Evolutionary conservation across 768 basidiomycete genomes (phyloP).

Genomic region (Panellus pusillus): DNA sequence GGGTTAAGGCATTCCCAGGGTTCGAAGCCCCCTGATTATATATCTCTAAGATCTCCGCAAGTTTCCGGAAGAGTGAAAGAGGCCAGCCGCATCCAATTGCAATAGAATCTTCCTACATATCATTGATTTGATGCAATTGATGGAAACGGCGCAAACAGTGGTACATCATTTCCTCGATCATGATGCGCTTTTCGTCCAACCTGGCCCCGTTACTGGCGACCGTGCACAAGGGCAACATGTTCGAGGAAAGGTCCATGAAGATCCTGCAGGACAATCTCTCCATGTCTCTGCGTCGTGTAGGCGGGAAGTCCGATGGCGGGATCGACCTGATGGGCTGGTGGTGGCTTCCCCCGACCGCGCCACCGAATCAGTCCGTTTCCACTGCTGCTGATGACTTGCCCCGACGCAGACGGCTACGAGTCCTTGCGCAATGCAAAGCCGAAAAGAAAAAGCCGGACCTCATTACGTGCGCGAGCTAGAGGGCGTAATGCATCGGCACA

Average conservation of each 20-base stretch:
- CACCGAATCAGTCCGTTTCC: conserved; percentile 2
- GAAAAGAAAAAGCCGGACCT: conserved; percentile 78
- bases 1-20: too few relatives aligned
- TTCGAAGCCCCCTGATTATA: too few relatives aligned
- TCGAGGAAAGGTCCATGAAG: conserved; percentile 67
- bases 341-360: conserved; percentile 62
- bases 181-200: neutral
- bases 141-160: too few relatives aligned
- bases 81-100: too few relatives aligned
- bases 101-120: too few relatives aligned
- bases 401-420: conserved; percentile 57
- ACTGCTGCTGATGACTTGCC: neutral
- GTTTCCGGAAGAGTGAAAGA: too few relatives aligned
- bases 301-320: conserved; percentile 88
- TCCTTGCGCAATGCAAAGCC: conserved; percentile 90
- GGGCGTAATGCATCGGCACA: conserved; percentile 70
- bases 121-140: too few relatives aligned
- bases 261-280: conserved; percentile 66
- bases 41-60: too few relatives aligned
- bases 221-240: conserved; percentile 68
- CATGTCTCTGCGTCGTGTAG: conserved; percentile 78
- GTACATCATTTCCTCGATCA: neutral
- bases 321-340: conserved; percentile 91
- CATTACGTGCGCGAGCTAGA: conserved; percentile 87
- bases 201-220: conserved; percentile 36